Base-by-base conservation (phyloP, 2,329 filamentous ascomycete species). In the Neopestalotiopsis sp. region DNA sequence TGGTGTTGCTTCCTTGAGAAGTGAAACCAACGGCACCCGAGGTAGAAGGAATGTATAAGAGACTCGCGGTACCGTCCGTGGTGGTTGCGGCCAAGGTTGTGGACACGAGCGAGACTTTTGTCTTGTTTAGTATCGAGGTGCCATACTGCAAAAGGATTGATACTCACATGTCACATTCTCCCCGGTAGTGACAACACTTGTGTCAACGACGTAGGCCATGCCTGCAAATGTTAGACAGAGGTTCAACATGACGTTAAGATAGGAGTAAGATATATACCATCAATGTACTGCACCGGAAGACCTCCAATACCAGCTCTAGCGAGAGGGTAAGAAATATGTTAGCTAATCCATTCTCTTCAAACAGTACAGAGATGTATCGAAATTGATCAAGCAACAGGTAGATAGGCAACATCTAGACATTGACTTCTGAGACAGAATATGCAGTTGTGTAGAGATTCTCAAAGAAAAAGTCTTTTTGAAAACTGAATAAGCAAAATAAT, bases 271-370 rank as follows among this genome's bases (percentile, higher is more conserved):
- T 28, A 67, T 72, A 65, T 67, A 77, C 75, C 71, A 28, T 73
- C 70, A 12, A 70, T 65, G 30, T 70, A 74, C 66, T 76, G 72
- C 38, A 77, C 28, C 9, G 73, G 69, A 2, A 73, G 70, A 3
- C 76, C 75, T 3, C 73, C 68, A 42, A 77, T 76, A 12, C 71
- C 70, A 6, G 61, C 14, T 20, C 24, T 28, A 28, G 24, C 24
- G 3, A 28, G 24, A 28, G 3, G 24, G 24, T 28, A 28, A 28
- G 24, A 28, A 28, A 28, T 28, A 28, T 28, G 24, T 28, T 28
- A 28, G 24, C 24, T 28, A 28, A 28, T 28, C 24, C 24, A 28
- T 28, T 28, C 24, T 28, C 24, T 28, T 28, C 24, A 28, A 28
- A 28, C 24, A 28, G 24, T 28, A 28, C 4, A 3, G 24, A 28